A percentile compares a stretch with the other conserved stretches of the same genome.
Conservation (phyloP, 108 stramenopile genomes). For the Pseudonitzschia pungens region DNA sequence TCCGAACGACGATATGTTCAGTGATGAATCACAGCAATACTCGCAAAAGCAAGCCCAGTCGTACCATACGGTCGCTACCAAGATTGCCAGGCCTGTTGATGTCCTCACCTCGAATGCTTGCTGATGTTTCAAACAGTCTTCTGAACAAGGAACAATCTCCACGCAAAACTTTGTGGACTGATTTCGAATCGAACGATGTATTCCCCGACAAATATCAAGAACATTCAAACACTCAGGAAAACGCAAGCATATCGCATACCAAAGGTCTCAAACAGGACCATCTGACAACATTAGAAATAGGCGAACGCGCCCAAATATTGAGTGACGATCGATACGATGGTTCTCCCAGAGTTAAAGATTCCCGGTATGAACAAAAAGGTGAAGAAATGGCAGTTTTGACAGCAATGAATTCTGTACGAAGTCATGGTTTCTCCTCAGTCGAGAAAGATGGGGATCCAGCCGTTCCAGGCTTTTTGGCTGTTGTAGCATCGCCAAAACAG, state of each 20-base stretch:
- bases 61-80: background rate
- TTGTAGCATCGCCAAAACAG: background rate
- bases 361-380: background rate
- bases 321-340: background rate
- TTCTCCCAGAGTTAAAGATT: background rate
- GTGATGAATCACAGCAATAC: background rate
- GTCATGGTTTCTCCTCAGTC: background rate
- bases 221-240: background rate
- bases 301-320: background rate
- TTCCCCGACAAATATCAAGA: background rate
- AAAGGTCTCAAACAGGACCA: background rate
- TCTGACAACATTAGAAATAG: background rate
- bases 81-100: background rate
- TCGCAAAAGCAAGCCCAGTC: background rate
- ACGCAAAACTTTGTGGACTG: background rate
- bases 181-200: background rate
- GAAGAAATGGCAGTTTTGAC: background rate
- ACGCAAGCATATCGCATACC: background rate
- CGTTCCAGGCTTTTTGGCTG: background rate
- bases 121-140: background rate
- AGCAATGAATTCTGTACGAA: background rate
- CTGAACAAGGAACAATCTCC: background rate
- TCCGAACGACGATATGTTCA: too few species aligned
- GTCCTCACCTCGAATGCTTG: background rate
- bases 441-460: background rate